Base-by-base conservation (phyloP, 2,329 filamentous ascomycete genomes). In the Rasamsonia emersonii region DNA sequence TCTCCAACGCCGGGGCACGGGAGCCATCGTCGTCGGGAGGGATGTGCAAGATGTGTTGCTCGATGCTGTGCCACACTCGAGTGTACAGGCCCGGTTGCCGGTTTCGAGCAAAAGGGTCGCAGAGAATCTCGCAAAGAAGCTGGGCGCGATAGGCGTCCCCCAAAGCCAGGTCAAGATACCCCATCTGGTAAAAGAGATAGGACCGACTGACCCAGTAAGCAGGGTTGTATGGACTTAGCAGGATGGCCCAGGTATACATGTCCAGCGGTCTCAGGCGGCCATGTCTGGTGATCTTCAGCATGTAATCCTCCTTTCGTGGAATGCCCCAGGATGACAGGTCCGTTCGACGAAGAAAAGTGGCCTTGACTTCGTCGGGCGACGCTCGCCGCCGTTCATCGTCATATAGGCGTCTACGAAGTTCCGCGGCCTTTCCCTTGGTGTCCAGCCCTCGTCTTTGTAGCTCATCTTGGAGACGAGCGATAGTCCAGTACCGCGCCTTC, bases 191-290 rank as follows among this genome's bases (percentile, higher is more conserved):
- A 40, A 53, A 47, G 9, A 54, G 49, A 32, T 54, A 59, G 9
- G 53, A 54, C 7, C 56, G 45, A 23, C 53, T 54, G 6, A 50
- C 37, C 56, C 56, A 60, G 39, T 59, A 59, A 3, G 54, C 33
- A 6, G 56, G 54, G 25, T 59, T 60, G 33, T 59, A 59, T 2
- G 56, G 56, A 26, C 47, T 57, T 11, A 53, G 32, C 6, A 44
- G 33, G 21, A 59, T 51, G 11, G 54, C 54, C 33, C 47, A 51
- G 1, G 56, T 60, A 35, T 59, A 60, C 46, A 59, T 51, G 17
- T 59, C 53, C 7, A 58, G 37, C 3, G 53, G 44, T 4, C 39
- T 35, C 9, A 56, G 28, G 4, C 19, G 15, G 5, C 37, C 28
- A 9, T 41, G 32, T 4, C 37, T 14, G 6, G 35, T 24, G 10